phyloP scores from a whole-genome alignment of 163 green algal species.

The Scenedesmus sp. region DNA sequence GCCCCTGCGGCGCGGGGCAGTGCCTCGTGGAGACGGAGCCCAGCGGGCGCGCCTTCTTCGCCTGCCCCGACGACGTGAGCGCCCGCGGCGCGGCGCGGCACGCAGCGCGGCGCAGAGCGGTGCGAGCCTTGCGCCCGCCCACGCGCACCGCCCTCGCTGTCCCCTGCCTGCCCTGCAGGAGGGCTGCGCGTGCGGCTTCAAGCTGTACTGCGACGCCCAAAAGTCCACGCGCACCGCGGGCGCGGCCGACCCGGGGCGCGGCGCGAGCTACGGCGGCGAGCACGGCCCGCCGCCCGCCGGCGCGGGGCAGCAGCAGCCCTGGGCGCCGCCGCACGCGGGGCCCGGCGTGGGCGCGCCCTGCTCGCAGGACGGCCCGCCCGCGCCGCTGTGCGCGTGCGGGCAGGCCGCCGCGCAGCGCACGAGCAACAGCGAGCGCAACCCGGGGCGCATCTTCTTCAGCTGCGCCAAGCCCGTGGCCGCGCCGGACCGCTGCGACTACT shows the following conservation, averaged over 20 bases:
- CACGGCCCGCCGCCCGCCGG: too few relatives aligned
- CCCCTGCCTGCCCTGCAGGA: not conserved
- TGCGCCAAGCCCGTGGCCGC: conserved; percentile 7
- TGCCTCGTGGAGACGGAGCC: not conserved
- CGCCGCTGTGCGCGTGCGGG: not conserved
- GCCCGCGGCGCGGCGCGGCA: not conserved
- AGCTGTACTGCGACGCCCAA: conserved; percentile 2
- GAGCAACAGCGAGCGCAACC: conserved; percentile 9
- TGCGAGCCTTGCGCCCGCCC: not conserved
- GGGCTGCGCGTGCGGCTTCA: not conserved
- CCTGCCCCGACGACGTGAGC: conserved; percentile 6
- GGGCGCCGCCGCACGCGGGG: too few relatives aligned
- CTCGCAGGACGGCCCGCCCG: not conserved
- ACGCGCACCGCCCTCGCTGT: not conserved
- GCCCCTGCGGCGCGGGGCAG: conserved; percentile 1
- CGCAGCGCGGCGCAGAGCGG: not conserved
- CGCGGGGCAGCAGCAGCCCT: not conserved
- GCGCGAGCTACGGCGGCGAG: too few relatives aligned
- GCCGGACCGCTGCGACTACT: conserved; percentile 10
- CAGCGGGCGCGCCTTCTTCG: not conserved
- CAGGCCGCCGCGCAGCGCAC: not conserved
- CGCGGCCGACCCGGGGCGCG: too few relatives aligned
- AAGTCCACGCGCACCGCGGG: too few relatives aligned
- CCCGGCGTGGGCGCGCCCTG: too few relatives aligned
- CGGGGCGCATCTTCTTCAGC: not conserved